Conservation (phyloP, 2,329 filamentous ascomycete genomes). For the Mollisiaceae sp. region DNA sequence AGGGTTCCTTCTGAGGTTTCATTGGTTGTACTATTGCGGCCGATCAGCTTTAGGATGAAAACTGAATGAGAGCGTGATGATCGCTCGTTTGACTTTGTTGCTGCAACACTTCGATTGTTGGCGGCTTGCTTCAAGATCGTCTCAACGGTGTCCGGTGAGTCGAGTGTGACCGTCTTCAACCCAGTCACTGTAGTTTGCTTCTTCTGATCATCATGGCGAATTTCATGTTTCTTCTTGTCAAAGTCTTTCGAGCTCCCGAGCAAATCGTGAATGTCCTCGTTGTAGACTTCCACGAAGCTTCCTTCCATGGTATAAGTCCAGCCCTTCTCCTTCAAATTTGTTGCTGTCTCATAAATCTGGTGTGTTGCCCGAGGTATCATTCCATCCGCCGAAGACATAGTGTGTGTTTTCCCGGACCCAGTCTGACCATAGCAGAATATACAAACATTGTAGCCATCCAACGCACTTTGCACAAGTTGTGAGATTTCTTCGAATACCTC, state of each 20-base stretch:
- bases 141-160: conserved; percentile 81
- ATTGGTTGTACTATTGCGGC: conserved; percentile 72
- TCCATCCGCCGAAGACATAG: conserved; percentile 89
- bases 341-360: conserved; percentile 91
- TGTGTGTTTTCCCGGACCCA: conserved; percentile 94
- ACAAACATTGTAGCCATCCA: conserved; percentile 98
- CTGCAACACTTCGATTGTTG: conserved; percentile 87
- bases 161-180: conserved; percentile 75
- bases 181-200: conserved; percentile 85
- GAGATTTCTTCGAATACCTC: conserved; percentile 96
- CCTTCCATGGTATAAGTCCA: conserved; percentile 96
- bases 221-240: conserved; percentile 84
- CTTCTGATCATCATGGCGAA: conserved; percentile 81
- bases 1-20: conserved; percentile 91
- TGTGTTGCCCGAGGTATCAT: conserved; percentile 95
- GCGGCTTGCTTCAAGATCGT: conserved; percentile 79
- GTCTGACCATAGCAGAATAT: conserved; percentile 99
- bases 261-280: conserved; percentile 93
- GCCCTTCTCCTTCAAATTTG: conserved; percentile 82
- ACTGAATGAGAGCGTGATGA: conserved; percentile 95
- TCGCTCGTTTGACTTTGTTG: conserved; percentile 96
- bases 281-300: conserved; percentile 97
- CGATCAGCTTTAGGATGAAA: conserved; percentile 83
- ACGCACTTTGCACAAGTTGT: conserved; percentile 91
- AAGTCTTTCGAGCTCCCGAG: conserved; percentile 74